Evolutionary conservation across 2,329 filamentous ascomycete genomes (phyloP).

Genomic region (Orbilia javanica): DNA sequence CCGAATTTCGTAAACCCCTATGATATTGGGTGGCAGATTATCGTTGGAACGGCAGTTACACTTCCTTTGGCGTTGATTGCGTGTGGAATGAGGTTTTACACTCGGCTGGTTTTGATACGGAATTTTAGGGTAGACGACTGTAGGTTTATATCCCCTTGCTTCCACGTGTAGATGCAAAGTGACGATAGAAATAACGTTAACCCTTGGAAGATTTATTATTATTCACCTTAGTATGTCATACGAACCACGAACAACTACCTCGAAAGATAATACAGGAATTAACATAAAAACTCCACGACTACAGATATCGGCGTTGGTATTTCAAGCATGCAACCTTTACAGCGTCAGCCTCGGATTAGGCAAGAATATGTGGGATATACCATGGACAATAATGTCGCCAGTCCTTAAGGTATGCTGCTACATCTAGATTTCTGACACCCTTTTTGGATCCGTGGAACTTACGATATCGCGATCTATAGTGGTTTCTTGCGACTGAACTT

Average conservation of each 20-base stretch:
- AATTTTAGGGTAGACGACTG: slow-evolving; percentile 53
- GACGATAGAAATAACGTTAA: slow-evolving; percentile 13
- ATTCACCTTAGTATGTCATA: slow-evolving; percentile 41
- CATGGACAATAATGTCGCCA: slow-evolving; percentile 51
- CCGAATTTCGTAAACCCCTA: slow-evolving; percentile 39
- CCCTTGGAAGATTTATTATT: slow-evolving; percentile 43
- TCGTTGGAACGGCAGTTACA: slow-evolving; percentile 33
- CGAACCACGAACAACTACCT: background rate
- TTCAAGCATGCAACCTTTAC: slow-evolving; percentile 43
- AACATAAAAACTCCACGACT: background rate
- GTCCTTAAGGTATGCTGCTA: slow-evolving; percentile 28
- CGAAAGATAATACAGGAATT: background rate
- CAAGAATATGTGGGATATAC: slow-evolving; percentile 53
- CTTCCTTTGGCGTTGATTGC: slow-evolving; percentile 46
- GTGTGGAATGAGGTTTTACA: slow-evolving; percentile 50
- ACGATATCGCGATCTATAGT: slow-evolving; percentile 11
- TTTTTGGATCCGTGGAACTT: background rate
- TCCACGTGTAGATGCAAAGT: background rate
- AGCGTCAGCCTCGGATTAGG: slow-evolving; percentile 45
- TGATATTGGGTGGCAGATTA: slow-evolving; percentile 41
- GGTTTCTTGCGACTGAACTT: slow-evolving; percentile 51
- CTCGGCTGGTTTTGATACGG: slow-evolving; percentile 28
- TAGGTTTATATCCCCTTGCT: slow-evolving; percentile 5
- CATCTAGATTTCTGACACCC: background rate
- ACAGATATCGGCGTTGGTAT: slow-evolving; percentile 46